phyloP scores from a whole-genome alignment of 2,329 filamentous ascomycete genomes.

The Pseudocercospora fijiensis region DNA sequence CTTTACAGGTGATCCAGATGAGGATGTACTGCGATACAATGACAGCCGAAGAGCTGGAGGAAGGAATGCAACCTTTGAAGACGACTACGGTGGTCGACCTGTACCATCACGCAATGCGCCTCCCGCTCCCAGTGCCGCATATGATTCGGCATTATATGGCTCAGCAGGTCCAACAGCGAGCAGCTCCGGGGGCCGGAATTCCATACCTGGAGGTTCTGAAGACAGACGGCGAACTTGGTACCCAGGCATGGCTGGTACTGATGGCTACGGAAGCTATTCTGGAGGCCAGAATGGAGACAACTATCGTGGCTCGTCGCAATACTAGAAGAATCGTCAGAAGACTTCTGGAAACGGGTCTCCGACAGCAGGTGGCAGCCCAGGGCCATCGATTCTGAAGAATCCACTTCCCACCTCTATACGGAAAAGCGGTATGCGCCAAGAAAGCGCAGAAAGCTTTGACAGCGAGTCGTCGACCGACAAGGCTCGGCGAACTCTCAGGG shows the following conservation, averaged over 20 bases:
- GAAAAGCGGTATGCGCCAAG: slow-evolving; percentile 11
- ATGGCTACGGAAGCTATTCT: slow-evolving; percentile 29
- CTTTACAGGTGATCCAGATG: slow-evolving; percentile 23
- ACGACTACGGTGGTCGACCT: slow-evolving; percentile 20
- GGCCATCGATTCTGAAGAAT: slow-evolving; percentile 18
- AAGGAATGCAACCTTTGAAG: slow-evolving; percentile 23
- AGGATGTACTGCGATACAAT: slow-evolving; percentile 18
- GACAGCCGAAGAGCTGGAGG: slow-evolving; percentile 14
- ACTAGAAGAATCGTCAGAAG: slow-evolving; percentile 20
- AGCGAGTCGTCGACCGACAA: slow-evolving; percentile 19
- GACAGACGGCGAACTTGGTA: slow-evolving; percentile 30
- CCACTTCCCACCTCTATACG: slow-evolving; percentile 11
- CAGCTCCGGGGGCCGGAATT: slow-evolving; percentile 8
- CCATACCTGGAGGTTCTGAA: slow-evolving; percentile 13
- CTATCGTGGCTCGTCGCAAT: slow-evolving; percentile 20
- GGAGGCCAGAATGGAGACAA: slow-evolving; percentile 13
- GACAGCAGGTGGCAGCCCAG: slow-evolving; percentile 3
- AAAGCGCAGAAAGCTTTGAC: slow-evolving; percentile 12
- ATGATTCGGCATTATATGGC: slow-evolving; percentile 23
- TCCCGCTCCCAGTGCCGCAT: slow-evolving; percentile 14
- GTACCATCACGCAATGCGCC: slow-evolving; percentile 22
- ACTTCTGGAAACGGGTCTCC: neutral
- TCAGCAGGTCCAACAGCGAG: slow-evolving; percentile 14
- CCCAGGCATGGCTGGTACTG: slow-evolving; percentile 24
- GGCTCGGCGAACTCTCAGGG: slow-evolving; percentile 10